These are phyloP conservation scores for Hypomyces perniciosus DNA, from an alignment of 2,329 filamentous ascomycete genomes.

Conservation along the genomic window DNA sequence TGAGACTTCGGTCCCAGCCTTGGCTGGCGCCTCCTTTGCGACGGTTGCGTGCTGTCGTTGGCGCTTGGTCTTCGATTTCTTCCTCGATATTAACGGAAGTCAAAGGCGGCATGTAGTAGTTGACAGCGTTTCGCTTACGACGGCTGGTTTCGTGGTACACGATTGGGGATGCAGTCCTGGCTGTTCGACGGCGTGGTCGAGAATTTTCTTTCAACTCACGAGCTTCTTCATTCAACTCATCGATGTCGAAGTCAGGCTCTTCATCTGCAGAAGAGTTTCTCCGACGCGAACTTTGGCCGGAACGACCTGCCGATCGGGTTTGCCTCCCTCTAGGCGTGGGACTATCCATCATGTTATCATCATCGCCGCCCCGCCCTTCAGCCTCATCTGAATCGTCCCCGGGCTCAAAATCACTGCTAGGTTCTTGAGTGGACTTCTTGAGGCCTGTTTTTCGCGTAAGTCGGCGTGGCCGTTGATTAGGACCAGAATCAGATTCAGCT, in stretches of 20 bases:
- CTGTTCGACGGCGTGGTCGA: constrained; percentile 43
- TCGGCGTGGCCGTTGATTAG: constrained; percentile 35
- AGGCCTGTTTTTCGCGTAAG: constrained; percentile 40
- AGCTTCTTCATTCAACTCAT: constrained; percentile 61
- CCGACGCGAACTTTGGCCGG: constrained; percentile 42
- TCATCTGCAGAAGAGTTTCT: constrained; percentile 50
- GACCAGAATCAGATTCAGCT: constrained; percentile 22
- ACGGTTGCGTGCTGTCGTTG: constrained; percentile 63
- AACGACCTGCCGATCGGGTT: constrained; percentile 33
- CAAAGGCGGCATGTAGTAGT: constrained; percentile 81
- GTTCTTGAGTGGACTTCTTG: constrained; percentile 45
- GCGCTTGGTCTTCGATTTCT: constrained; percentile 59
- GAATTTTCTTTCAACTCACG: constrained; percentile 54
- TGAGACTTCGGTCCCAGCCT: constrained; percentile 72
- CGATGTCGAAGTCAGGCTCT: constrained; percentile 53
- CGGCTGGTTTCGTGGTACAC: constrained; percentile 52
- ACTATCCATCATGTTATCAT: constrained; percentile 42
- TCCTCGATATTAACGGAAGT: constrained; percentile 58
- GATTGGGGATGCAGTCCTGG: constrained; percentile 48
- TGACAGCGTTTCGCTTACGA: constrained; percentile 54
- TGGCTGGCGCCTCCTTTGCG: constrained; percentile 55
- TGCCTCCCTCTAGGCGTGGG: constrained; percentile 45
- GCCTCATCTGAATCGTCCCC: constrained; percentile 52
- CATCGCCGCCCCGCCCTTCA: constrained; percentile 37
- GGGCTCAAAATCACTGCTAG: constrained; percentile 57